Conservation (phyloP, 805 yeast species). For the Yamadazyma olivae region DNA sequence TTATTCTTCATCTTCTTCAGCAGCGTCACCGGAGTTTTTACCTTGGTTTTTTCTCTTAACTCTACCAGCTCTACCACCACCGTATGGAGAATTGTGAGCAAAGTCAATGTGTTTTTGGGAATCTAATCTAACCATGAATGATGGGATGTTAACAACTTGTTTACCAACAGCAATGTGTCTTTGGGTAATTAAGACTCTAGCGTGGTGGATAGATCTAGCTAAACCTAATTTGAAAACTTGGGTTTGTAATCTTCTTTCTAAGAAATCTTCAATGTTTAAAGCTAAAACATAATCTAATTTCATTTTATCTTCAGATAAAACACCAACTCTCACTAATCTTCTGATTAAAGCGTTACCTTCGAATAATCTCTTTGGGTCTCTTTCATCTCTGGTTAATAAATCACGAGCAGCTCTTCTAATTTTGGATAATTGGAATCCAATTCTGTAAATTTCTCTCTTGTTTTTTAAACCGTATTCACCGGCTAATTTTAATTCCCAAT, state of each 20-base stretch:
- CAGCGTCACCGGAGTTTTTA: constrained; percentile 61
- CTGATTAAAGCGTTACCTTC: constrained; percentile 99
- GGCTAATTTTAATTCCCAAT: constrained; percentile 97
- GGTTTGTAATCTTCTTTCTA: constrained; percentile 99
- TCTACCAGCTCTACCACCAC: constrained; percentile 99
- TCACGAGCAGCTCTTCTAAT: constrained; percentile 99
- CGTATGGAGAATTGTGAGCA: constrained; percentile 98
- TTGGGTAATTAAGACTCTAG: constrained; percentile 97
- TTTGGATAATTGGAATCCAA: constrained; percentile 98
- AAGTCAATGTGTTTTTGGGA: constrained; percentile 99
- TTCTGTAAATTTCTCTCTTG: constrained; percentile 99
- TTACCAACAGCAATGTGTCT: constrained; percentile 99
- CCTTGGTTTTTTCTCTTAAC: constrained; percentile 91
- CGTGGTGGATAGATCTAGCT: constrained; percentile 99
- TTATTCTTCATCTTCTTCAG: constrained; percentile 77
- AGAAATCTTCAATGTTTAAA: constrained; percentile 96
- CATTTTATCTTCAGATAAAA: constrained; percentile 98
- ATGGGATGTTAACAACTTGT: constrained; percentile 98
- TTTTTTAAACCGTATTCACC: constrained; percentile 99
- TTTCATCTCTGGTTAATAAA: constrained; percentile 98
- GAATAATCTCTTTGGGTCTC: constrained; percentile 99
- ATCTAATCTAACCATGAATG: constrained; percentile 99
- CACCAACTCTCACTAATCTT: constrained; percentile 99
- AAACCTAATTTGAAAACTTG: constrained; percentile 99
- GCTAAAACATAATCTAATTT: constrained; percentile 99